Base-by-base conservation (phyloP, 2,329 filamentous ascomycete genomes). In the Monosporascus sp. region DNA sequence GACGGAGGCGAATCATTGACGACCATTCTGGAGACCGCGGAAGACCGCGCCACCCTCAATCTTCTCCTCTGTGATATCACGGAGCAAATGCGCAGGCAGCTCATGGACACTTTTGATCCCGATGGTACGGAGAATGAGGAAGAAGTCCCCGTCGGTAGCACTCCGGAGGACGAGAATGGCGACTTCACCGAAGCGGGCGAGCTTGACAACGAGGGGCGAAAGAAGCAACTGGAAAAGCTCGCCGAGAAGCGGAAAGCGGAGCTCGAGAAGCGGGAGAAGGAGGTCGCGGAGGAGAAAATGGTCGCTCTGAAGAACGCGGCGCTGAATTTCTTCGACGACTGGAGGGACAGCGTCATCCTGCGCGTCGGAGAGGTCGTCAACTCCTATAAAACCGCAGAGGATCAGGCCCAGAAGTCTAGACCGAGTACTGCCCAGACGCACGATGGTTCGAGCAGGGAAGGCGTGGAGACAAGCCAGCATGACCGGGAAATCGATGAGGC, bases 401-500 rank as follows among this genome's bases (percentile, higher is more conserved):
- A 58, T 1, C 55, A 62, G 18, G 54, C 62, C 7, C 56, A 56
- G 22, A 46, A 61, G 22, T 49, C 63, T 17, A 54, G 57, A 15
- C 57, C 58, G 25, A 54, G 57, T 20, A 48, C 51, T 24, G 51
- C 53, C 22, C 47, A 27, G 15, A 36, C 51, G 22, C 24, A 49
- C 7, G 18, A 20, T 1, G 41, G 51, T 31, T 37, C 53, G 5
- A 45, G 39, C 41, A 49, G 52, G 6, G 54, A 51, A 17, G 58
- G 54, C 2, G 44, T 57, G 14, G 46, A 60, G 49, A 51, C 47
- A 1, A 52, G 55, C 20, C 57, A 62, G 20, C 48, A 62, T 5
- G 74, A 77, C 5, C 71, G 75, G 57, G 70, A 79, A 58, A 66
- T 73, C 50, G 78, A 83, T 55, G 72, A 75, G 18, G 69, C 72